Evolutionary conservation across 1,284 basidiomycete species (phyloP).

Genomic region (Irpex sp.): DNA sequence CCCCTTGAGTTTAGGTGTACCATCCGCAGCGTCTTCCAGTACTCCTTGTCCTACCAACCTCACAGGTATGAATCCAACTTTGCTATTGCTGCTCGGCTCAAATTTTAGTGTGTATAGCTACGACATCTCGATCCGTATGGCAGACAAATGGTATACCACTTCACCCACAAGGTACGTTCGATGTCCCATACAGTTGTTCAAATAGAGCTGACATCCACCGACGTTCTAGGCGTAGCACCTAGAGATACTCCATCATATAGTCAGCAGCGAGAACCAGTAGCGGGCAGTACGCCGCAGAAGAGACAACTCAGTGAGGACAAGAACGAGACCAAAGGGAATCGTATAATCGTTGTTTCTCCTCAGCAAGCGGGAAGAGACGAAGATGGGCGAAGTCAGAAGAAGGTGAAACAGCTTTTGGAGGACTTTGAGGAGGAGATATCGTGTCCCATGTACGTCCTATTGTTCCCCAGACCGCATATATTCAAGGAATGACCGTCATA

Average conservation of each 20-base stretch:
- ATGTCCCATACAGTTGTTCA: too few relatives aligned
- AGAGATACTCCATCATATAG: too few relatives aligned
- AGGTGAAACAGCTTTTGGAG: constrained; percentile 19
- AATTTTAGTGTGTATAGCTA: neutral
- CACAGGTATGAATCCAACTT: neutral
- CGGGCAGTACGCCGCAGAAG: neutral
- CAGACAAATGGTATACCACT: neutral
- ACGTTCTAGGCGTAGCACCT: too few relatives aligned
- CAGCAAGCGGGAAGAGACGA: constrained; percentile 9
- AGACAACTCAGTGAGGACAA: neutral
- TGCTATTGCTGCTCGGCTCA: neutral
- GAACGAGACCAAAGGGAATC: neutral
- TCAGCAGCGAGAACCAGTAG: neutral
- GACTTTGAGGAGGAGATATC: constrained; percentile 28
- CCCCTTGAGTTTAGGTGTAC: neutral
- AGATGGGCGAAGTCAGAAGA: constrained; percentile 15
- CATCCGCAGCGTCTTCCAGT: neutral
- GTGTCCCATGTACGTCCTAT: constrained; percentile 30
- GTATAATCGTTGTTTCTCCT: neutral
- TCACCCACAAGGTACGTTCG: neutral
- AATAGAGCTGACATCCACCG: neutral
- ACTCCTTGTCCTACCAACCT: neutral
- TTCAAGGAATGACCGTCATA: neutral
- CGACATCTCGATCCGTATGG: neutral
- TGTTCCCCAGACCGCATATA: neutral